Evolutionary conservation across 352 stramenopile species (phyloP).

Genomic region (Pythium scleroteichum): DNA sequence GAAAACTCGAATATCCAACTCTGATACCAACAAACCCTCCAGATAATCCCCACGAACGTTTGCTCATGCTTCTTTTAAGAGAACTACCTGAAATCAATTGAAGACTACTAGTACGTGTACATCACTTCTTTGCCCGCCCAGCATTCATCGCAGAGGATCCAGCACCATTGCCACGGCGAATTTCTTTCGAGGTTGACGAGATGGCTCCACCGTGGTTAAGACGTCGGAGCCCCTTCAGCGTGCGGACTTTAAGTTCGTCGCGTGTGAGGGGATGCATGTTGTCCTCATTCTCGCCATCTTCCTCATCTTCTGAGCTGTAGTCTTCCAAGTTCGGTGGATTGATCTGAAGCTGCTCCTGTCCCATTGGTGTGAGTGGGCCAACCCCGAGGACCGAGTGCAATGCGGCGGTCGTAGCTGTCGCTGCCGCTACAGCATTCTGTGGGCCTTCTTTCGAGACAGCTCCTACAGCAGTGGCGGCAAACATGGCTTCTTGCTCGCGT

Average conservation of each 20-base stretch:
- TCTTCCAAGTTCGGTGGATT: constrained; percentile 94
- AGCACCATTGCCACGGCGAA: constrained; percentile 30
- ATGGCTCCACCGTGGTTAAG: constrained; percentile 39
- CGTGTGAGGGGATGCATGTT: constrained; percentile 88
- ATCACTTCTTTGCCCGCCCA: constrained; percentile 12
- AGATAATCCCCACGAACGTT: neutral
- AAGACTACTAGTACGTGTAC: neutral
- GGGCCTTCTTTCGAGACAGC: neutral
- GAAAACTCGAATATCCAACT: neutral
- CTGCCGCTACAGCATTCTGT: constrained; percentile 22
- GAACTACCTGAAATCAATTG: too few species aligned
- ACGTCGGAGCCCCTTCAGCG: constrained; percentile 78
- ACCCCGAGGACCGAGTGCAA: constrained; percentile 81
- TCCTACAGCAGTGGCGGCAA: constrained; percentile 23
- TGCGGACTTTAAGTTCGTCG: constrained; percentile 91
- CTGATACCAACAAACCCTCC: neutral
- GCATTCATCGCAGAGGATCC: neutral
- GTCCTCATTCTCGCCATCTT: constrained; percentile 85
- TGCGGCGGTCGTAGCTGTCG: constrained; percentile 21
- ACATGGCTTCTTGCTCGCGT: constrained; percentile 46
- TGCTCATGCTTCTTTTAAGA: too few species aligned
- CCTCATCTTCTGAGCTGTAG: constrained; percentile 93
- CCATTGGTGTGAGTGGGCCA: constrained; percentile 87
- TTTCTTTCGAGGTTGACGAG: constrained; percentile 30
- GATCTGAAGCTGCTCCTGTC: constrained; percentile 89